Evolutionary conservation across 176 grass and related monocot genomes (phyloP).

Genomic region (Carex myosuroides): DNA sequence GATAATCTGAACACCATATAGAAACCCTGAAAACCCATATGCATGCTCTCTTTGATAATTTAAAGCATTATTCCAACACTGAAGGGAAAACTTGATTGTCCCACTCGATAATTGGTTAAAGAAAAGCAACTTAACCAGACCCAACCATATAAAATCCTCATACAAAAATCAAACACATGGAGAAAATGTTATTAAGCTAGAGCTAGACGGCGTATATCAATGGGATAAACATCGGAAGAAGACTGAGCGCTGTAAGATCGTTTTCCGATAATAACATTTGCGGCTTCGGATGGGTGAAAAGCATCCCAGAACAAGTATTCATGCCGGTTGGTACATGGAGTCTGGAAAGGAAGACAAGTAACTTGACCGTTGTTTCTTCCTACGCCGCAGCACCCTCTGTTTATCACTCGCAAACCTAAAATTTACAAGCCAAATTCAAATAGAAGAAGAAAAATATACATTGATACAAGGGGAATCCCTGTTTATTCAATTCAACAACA

Average conservation of each 20-base stretch:
- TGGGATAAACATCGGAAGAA: conserved; percentile 59
- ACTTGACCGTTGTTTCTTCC: conserved; percentile 98
- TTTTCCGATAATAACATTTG: conserved; percentile 56
- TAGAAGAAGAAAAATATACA: not conserved
- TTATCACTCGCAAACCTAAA: conserved; percentile 55
- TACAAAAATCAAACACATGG: not conserved
- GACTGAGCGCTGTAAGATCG: conserved; percentile 53
- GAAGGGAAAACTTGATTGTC: not conserved
- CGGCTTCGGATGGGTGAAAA: conserved; percentile 86
- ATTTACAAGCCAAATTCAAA: not conserved
- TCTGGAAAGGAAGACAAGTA: conserved; percentile 80
- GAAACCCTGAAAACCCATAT: not conserved
- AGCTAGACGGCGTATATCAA: conserved; percentile 56
- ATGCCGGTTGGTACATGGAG: conserved; percentile 62
- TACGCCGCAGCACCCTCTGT: conserved; percentile 80
- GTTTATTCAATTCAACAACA: not conserved
- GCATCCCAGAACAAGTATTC: conserved; percentile 97
- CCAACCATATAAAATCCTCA: not conserved
- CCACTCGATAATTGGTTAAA: not conserved
- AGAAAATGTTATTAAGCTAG: conserved; percentile 26
- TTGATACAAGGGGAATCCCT: not conserved
- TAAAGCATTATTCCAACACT: not conserved
- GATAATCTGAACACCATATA: not conserved
- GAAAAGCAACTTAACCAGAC: not conserved
- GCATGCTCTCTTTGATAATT: not conserved